Percentiles rank a stretch among this genome's conserved stretches.
Conservation (phyloP, 2,329 filamentous ascomycete genomes). For the Xylariaceae sp. region DNA sequence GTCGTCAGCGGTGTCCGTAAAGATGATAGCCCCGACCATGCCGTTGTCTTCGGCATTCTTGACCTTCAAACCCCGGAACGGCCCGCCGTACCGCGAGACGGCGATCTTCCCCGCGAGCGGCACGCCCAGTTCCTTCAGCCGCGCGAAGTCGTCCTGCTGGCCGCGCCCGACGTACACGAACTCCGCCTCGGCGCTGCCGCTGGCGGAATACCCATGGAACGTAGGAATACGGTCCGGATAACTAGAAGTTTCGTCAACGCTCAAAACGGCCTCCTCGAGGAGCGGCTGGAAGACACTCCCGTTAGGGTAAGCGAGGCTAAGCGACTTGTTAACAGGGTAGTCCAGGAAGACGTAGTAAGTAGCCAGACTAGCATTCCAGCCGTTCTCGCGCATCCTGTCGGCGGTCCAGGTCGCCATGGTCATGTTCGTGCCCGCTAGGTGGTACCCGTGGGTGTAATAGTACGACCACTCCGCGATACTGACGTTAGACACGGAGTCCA, state of each 20-base stretch:
- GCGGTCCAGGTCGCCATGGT: slow-evolving; percentile 34
- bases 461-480: slow-evolving; percentile 33
- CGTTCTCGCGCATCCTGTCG: slow-evolving; percentile 29
- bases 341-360: slow-evolving; percentile 33
- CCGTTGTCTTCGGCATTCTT: slow-evolving; percentile 77
- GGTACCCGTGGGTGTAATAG: slow-evolving; percentile 34
- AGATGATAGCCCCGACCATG: slow-evolving; percentile 68
- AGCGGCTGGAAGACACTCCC: slow-evolving; percentile 58
- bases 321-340: slow-evolving; percentile 54
- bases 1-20: slow-evolving; percentile 72
- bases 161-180: slow-evolving; percentile 78
- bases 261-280: slow-evolving; percentile 67
- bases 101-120: slow-evolving; percentile 73
- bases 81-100: slow-evolving; percentile 68
- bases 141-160: slow-evolving; percentile 68
- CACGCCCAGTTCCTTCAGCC: slow-evolving; percentile 63
- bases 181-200: slow-evolving; percentile 68
- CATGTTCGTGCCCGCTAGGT: slow-evolving; percentile 31
- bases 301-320: slow-evolving; percentile 39
- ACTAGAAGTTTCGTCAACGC: slow-evolving; percentile 70
- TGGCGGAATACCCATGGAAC: slow-evolving; percentile 80
- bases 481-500: slow-evolving; percentile 30
- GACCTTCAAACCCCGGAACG: slow-evolving; percentile 78
- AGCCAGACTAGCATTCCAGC: slow-evolving; percentile 30
- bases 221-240: slow-evolving; percentile 65